Conservation (phyloP, 768 basidiomycete species). For the Trametes meyenii region DNA sequence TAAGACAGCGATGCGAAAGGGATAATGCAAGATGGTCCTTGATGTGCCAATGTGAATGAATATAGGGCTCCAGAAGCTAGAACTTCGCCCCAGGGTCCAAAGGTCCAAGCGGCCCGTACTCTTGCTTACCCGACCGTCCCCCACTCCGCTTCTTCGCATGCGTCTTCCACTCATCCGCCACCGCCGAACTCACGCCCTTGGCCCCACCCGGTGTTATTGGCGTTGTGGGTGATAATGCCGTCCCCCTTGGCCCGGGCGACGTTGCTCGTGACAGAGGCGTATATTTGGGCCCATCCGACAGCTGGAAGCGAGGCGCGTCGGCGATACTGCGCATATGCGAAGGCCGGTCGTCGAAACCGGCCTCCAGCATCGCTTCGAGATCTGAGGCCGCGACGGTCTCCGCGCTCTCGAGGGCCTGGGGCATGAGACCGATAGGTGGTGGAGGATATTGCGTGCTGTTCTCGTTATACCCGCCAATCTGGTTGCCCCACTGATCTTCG, state of each 20-base stretch:
- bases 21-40: conserved; percentile 21
- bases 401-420: conserved; percentile 41
- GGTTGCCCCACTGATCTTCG: conserved; percentile 93
- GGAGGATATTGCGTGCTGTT: conserved; percentile 76
- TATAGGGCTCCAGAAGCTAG: conserved; percentile 18
- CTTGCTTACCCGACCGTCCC: conserved; percentile 37
- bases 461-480: conserved; percentile 97
- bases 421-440: conserved; percentile 74
- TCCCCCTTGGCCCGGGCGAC: conserved; percentile 40
- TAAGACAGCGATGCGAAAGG: conserved; percentile 21
- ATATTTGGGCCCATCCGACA: conserved; percentile 62
- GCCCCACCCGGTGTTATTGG: conserved; percentile 34
- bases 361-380: conserved; percentile 90
- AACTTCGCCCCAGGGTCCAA: conserved; percentile 38
- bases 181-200: conserved; percentile 41
- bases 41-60: conserved; percentile 10
- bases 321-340: conserved; percentile 41
- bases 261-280: conserved; percentile 54
- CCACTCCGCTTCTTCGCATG: conserved; percentile 46
- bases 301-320: conserved; percentile 60
- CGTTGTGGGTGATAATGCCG: conserved; percentile 35
- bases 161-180: conserved; percentile 40
- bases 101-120: conserved; percentile 53
- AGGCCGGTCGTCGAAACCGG: conserved; percentile 79
- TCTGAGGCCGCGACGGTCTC: conserved; percentile 68